phyloP scores from a whole-genome alignment of 768 basidiomycete species.

The Mycena venus region DNA sequence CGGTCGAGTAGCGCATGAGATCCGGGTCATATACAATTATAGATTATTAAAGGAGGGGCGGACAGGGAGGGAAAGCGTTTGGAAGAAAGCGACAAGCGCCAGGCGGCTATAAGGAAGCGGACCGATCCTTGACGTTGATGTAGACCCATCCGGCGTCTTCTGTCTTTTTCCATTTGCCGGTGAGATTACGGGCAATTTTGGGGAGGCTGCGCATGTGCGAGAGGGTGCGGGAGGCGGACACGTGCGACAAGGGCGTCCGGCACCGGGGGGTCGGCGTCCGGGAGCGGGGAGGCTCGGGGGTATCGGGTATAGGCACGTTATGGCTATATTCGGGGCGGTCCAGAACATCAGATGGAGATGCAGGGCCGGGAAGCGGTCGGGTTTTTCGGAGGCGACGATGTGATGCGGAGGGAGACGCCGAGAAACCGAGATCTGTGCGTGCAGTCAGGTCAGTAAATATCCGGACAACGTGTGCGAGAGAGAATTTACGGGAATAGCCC shows the following conservation, averaged over 20 bases:
- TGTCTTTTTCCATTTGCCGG: background rate
- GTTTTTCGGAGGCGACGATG: constrained; percentile 23
- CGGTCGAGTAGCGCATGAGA: background rate
- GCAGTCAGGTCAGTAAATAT: background rate
- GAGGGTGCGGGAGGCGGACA: background rate
- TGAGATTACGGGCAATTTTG: constrained; percentile 17
- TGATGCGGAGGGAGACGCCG: background rate
- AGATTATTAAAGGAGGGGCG: background rate
- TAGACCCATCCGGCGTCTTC: constrained; percentile 25
- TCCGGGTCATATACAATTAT: background rate
- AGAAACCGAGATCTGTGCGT: constrained; percentile 17
- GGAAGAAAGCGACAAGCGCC: background rate
- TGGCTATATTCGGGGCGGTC: constrained; percentile 25
- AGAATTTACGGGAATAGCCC: constrained; percentile 15
- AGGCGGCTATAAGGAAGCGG: background rate
- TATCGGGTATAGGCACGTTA: background rate
- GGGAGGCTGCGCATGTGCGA: constrained; percentile 16
- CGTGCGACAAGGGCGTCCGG: background rate
- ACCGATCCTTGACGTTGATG: constrained; percentile 25
- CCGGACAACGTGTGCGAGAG: too few species aligned
- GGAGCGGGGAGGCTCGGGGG: background rate
- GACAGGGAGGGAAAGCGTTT: too few species aligned
- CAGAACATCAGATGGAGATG: constrained; percentile 28
- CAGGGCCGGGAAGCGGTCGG: constrained; percentile 13
- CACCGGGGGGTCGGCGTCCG: background rate